Conservation (phyloP, 192 early-diverging fungal species). For the Entrophospora sp. region DNA sequence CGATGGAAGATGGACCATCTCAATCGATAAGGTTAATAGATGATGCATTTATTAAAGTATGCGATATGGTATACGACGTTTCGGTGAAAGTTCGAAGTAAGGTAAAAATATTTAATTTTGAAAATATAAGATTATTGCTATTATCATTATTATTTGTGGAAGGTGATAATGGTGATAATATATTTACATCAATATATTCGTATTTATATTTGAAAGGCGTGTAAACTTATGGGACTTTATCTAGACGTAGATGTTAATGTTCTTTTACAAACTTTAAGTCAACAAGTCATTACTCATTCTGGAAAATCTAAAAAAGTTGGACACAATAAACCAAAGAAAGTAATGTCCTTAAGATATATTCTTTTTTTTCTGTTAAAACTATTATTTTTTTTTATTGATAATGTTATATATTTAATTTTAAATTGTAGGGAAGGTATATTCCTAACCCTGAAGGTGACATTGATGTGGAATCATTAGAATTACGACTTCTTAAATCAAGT, state of each 20-base stretch:
- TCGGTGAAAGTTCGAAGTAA: slow-evolving; percentile 62
- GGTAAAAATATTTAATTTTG: too few species aligned
- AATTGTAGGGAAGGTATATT: slow-evolving; percentile 23
- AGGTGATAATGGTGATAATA: too few species aligned
- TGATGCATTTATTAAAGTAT: slow-evolving; percentile 74
- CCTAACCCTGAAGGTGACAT: slow-evolving; percentile 60
- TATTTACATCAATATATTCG: not conserved
- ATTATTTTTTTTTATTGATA: too few species aligned
- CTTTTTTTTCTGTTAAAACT: too few species aligned
- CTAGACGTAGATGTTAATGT: slow-evolving; percentile 46
- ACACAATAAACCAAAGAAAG: too few species aligned
- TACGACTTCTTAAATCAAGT: slow-evolving; percentile 66
- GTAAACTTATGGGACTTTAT: slow-evolving; percentile 57
- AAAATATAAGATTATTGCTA: not conserved
- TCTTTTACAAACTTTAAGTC: slow-evolving; percentile 67
- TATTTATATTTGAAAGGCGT: slow-evolving; percentile 36
- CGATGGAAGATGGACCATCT: slow-evolving; percentile 1
- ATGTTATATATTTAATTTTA: too few species aligned
- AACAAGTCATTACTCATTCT: slow-evolving; percentile 70
- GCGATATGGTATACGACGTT: slow-evolving; percentile 73
- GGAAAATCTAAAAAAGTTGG: not conserved
- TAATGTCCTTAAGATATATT: too few species aligned
- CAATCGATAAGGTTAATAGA: slow-evolving; percentile 43
- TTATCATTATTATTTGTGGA: not conserved
- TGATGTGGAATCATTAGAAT: slow-evolving; percentile 59